These are phyloP conservation scores for Rhizopus delemar DNA, from an alignment of 371 early-diverging fungal genomes.

Conservation along the genomic window DNA sequence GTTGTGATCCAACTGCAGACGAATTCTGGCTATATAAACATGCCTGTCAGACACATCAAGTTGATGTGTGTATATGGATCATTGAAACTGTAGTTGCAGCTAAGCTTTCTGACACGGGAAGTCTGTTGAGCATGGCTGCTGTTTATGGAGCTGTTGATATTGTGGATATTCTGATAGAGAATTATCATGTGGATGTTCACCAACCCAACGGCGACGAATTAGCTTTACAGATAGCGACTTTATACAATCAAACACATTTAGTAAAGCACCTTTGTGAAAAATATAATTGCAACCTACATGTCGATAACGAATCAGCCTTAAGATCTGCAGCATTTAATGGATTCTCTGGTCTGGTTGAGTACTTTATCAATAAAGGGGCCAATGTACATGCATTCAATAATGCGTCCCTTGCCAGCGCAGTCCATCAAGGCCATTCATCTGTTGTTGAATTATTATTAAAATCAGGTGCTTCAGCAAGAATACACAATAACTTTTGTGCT, in stretches of 20 bases:
- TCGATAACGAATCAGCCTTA: slow-evolving; percentile 27
- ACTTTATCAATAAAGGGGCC: slow-evolving; percentile 52
- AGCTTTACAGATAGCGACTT: slow-evolving; percentile 31
- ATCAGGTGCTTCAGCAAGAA: slow-evolving; percentile 33
- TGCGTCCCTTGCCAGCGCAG: slow-evolving; percentile 42
- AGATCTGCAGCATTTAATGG: slow-evolving; percentile 59
- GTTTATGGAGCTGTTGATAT: slow-evolving; percentile 28
- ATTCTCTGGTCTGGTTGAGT: slow-evolving; percentile 54
- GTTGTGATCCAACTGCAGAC: slow-evolving; percentile 31
- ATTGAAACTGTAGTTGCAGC: slow-evolving; percentile 5
- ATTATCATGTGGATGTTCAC: slow-evolving; percentile 25
- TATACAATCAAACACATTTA: slow-evolving; percentile 30
- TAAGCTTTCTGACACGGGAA: not conserved
- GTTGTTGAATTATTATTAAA: slow-evolving; percentile 28
- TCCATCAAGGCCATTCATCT: slow-evolving; percentile 23
- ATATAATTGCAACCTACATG: slow-evolving; percentile 28
- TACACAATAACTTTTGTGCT: slow-evolving; percentile 29
- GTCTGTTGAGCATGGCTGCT: slow-evolving; percentile 31
- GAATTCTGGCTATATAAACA: slow-evolving; percentile 31
- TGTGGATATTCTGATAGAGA: slow-evolving; percentile 29
- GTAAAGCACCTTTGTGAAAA: slow-evolving; percentile 26
- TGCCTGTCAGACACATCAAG: slow-evolving; percentile 25
- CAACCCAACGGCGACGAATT: slow-evolving; percentile 17
- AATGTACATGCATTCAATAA: slow-evolving; percentile 47
- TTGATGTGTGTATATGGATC: slow-evolving; percentile 17